Conservation (phyloP, 495 filamentous ascomycete species). For the Trichoderma orchidacearum region DNA sequence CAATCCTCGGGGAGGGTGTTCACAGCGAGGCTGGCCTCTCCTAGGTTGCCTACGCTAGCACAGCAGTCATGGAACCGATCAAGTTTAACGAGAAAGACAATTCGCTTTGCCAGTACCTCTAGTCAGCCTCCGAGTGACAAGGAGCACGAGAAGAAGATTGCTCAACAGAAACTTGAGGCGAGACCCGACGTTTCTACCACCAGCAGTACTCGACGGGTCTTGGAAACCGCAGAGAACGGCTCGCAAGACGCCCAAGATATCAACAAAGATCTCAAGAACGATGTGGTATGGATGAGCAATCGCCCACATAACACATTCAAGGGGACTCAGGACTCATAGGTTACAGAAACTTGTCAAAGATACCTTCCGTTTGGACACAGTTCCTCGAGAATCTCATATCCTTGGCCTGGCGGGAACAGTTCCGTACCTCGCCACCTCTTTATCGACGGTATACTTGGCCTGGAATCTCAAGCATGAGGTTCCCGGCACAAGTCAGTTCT, state of each 20-base stretch:
- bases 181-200: conserved; percentile 45
- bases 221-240: conserved; percentile 22
- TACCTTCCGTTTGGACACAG: conserved; percentile 65
- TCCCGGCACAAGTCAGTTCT: conserved; percentile 42
- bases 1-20: background rate
- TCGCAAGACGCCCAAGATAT: conserved; percentile 43
- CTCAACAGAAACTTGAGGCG: conserved; percentile 34
- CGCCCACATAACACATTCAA: background rate
- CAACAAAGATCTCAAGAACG: conserved; percentile 51
- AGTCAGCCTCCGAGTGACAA: conserved; percentile 22
- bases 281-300: conserved; percentile 47
- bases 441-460: conserved; percentile 75
- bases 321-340: background rate
- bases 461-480: conserved; percentile 62
- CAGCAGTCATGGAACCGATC: background rate
- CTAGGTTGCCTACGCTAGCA: background rate
- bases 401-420: conserved; percentile 82
- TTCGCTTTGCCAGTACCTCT: background rate
- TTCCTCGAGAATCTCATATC: conserved; percentile 67
- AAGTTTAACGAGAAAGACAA: background rate
- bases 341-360: conserved; percentile 65
- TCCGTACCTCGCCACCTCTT: conserved; percentile 79
- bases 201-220: conserved; percentile 41
- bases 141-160: conserved; percentile 35
- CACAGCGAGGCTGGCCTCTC: background rate